These are phyloP conservation scores for Juglanconis juglandina DNA, from an alignment of 2,329 filamentous ascomycete genomes.

Conservation along the genomic window DNA sequence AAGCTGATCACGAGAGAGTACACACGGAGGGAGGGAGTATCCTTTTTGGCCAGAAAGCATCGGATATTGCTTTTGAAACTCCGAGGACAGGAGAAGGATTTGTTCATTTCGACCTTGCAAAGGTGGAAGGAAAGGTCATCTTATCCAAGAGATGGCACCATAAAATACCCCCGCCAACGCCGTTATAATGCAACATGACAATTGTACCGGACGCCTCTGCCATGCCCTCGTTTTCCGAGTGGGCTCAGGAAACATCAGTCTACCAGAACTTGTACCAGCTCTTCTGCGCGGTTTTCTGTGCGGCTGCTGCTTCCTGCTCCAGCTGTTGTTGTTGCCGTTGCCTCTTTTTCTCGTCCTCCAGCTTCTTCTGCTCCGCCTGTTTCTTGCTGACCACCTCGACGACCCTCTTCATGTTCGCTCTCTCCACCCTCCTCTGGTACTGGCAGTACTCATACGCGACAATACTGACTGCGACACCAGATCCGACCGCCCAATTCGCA, in stretches of 20 bases:
- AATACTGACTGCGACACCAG: conserved; percentile 67
- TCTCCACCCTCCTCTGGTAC: conserved; percentile 68
- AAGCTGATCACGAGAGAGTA: not conserved
- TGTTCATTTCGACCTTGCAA: not conserved
- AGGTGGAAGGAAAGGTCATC: not conserved
- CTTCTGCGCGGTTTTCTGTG: conserved; percentile 27
- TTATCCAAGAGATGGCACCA: conserved; percentile 2
- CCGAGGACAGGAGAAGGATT: not conserved
- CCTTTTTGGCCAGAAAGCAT: not conserved
- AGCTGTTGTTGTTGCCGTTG: conserved; percentile 21
- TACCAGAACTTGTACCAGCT: conserved; percentile 59
- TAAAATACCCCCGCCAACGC: conserved; percentile 6
- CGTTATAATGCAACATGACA: not conserved
- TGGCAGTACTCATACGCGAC: conserved; percentile 83
- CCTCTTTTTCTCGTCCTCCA: conserved; percentile 48
- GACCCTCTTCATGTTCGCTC: conserved; percentile 77
- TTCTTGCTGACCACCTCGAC: conserved; percentile 78
- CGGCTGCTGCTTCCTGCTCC: conserved; percentile 30
- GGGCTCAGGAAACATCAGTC: not conserved
- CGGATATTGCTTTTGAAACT: not conserved
- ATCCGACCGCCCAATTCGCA: conserved; percentile 81
- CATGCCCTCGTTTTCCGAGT: not conserved
- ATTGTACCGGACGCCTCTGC: not conserved
- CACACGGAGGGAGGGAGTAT: not conserved
- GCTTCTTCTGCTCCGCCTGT: conserved; percentile 53